A percentile compares a stretch with the other conserved stretches of the same genome.
Evolutionary conservation across 140 eudicot species (phyloP).

Genomic region (Anethum foeniculum): DNA sequence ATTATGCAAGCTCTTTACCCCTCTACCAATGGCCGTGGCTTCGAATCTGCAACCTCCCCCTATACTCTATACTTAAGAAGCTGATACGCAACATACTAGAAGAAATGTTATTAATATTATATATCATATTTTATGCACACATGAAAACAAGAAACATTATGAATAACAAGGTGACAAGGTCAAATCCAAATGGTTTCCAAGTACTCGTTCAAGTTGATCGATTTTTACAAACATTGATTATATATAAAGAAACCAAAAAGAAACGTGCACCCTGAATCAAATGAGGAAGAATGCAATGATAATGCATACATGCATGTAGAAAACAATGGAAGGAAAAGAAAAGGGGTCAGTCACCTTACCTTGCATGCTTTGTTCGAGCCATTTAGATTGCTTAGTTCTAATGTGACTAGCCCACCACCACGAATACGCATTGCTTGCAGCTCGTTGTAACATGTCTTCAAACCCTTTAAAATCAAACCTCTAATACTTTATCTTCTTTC

Average conservation of each 20-base stretch:
- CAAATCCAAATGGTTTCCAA: too few species aligned
- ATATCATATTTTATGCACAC: not conserved
- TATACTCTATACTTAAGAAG: too few species aligned
- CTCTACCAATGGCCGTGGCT: too few species aligned
- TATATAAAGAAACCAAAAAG: too few species aligned
- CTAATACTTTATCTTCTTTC: not conserved
- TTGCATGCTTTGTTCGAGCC: slow-evolving; percentile 83
- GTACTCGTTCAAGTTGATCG: not conserved
- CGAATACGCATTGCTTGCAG: slow-evolving; percentile 65
- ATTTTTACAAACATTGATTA: too few species aligned
- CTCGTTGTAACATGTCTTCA: slow-evolving; percentile 60
- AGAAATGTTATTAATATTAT: too few species aligned
- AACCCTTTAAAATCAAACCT: not conserved
- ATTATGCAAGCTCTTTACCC: too few species aligned
- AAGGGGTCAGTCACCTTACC: slow-evolving; percentile 27
- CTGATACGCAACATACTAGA: too few species aligned
- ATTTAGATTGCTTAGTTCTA: slow-evolving; percentile 81
- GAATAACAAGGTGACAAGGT: too few species aligned
- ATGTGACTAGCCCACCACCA: slow-evolving; percentile 95
- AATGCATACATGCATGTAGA: not conserved
- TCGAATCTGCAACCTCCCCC: too few species aligned
- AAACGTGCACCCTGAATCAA: too few species aligned
- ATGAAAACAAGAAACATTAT: too few species aligned
- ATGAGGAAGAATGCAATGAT: not conserved
- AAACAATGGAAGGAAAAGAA: not conserved